phyloP scores from a whole-genome alignment of 495 filamentous ascomycete genomes.

The Neurospora discreta region DNA sequence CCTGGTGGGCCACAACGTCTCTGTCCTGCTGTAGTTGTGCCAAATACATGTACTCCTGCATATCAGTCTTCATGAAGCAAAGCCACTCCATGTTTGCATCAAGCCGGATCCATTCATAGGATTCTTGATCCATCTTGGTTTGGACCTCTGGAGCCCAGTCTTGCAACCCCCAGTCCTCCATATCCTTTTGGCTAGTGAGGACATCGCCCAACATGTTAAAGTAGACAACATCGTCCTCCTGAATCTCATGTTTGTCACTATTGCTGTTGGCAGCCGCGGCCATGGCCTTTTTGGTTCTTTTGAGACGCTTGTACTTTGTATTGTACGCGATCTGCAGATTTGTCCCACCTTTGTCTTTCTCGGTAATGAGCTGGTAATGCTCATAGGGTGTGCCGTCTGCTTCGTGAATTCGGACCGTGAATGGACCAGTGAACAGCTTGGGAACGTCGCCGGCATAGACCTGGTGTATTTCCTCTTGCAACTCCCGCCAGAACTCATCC shows the following conservation, averaged over 20 bases:
- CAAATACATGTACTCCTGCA: conserved; percentile 93
- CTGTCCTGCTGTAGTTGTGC: conserved; percentile 96
- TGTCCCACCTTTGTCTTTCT: conserved; percentile 51
- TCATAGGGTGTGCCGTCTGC: conserved; percentile 98
- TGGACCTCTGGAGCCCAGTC: conserved; percentile 87
- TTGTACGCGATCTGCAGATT: conserved; percentile 92
- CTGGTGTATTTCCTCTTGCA: conserved; percentile 61
- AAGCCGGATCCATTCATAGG: conserved; percentile 96
- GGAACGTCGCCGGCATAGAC: conserved; percentile 61
- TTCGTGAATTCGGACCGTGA: conserved; percentile 97
- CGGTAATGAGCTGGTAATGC: conserved; percentile 91
- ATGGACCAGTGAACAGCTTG: conserved; percentile 80
- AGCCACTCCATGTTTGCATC: conserved; percentile 99
- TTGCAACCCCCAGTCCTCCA: conserved; percentile 66
- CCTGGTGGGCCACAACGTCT: conserved; percentile 90
- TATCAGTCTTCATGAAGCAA: conserved; percentile 57
- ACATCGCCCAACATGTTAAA: conserved; percentile 97
- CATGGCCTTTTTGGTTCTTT: conserved; percentile 79
- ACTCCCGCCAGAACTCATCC: conserved; percentile 67
- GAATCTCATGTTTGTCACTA: conserved; percentile 56
- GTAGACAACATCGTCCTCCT: conserved; percentile 81
- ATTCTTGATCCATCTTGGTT: conserved; percentile 83
- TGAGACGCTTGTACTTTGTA: conserved; percentile 96
- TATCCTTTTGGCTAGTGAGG: conserved; percentile 69
- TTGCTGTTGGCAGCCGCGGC: conserved; percentile 50